Conservation (phyloP, 2,329 filamentous ascomycete genomes). For the Cercospora berteroae region DNA sequence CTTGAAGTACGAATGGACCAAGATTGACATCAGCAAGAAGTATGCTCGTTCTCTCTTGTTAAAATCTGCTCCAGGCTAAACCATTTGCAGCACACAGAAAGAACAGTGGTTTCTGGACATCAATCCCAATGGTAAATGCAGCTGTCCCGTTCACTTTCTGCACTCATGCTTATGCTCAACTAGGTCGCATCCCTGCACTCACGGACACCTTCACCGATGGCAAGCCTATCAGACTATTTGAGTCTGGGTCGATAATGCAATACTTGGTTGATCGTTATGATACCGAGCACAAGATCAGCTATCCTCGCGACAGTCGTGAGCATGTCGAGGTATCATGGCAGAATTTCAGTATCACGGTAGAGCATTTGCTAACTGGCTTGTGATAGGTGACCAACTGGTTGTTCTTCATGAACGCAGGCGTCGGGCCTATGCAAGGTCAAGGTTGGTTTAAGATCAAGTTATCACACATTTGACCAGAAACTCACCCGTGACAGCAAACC, state of each 20-base stretch:
- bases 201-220: conserved; percentile 77
- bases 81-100: conserved; percentile 60
- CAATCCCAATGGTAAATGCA: conserved; percentile 69
- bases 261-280: conserved; percentile 68
- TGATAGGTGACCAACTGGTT: conserved; percentile 62
- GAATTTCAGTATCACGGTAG: background rate
- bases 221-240: conserved; percentile 71
- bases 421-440: conserved; percentile 26
- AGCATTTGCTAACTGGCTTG: background rate
- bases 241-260: conserved; percentile 79
- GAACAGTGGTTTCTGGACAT: conserved; percentile 85
- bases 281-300: conserved; percentile 76
- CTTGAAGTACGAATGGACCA: conserved; percentile 72
- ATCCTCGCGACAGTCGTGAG: conserved; percentile 68
- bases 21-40: conserved; percentile 70
- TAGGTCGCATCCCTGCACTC: conserved; percentile 75
- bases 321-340: conserved; percentile 56
- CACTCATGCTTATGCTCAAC: background rate
- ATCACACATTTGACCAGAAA: background rate
- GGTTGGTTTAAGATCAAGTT: background rate
- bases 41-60: background rate
- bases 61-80: background rate
- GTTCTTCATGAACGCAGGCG: conserved; percentile 68
- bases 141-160: background rate
- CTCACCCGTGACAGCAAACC: conserved; percentile 60